A percentile compares a stretch with the other conserved stretches of the same genome.
Evolutionary conservation across 176 grass and related monocot species (phyloP).

Genomic region (Calamus simplicifolius): DNA sequence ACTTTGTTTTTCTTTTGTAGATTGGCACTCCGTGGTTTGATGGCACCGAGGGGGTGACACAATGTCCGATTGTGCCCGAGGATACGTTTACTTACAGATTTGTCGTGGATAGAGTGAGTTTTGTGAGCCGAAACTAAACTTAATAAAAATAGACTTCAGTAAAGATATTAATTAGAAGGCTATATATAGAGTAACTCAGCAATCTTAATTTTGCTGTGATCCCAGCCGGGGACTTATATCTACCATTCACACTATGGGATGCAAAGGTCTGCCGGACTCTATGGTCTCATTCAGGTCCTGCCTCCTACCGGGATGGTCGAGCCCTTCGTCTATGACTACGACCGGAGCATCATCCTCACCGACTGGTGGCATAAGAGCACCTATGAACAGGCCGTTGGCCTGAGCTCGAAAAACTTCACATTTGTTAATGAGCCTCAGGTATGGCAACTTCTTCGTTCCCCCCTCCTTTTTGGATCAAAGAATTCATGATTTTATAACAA

Average conservation of each 20-base stretch:
- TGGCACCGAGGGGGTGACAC: slow-evolving; percentile 73
- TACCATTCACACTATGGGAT: slow-evolving; percentile 87
- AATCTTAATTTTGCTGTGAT: too few species aligned
- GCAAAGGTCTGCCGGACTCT: slow-evolving; percentile 72
- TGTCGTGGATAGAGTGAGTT: slow-evolving; percentile 53
- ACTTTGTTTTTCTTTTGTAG: slow-evolving; percentile 13
- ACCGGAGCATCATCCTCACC: slow-evolving; percentile 60
- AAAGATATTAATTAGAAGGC: too few species aligned
- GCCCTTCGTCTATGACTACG: slow-evolving; percentile 59
- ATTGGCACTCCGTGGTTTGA: slow-evolving; percentile 72
- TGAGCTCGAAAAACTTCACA: slow-evolving; percentile 28
- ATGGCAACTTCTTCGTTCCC: neutral
- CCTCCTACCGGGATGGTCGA: slow-evolving; percentile 17
- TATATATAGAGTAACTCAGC: too few species aligned
- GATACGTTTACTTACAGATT: slow-evolving; percentile 64
- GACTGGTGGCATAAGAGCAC: slow-evolving; percentile 90
- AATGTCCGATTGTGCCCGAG: slow-evolving; percentile 50
- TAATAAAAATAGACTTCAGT: too few species aligned
- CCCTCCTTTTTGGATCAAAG: too few species aligned
- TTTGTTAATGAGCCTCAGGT: slow-evolving; percentile 71
- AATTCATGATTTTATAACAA: too few species aligned
- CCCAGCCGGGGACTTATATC: slow-evolving; percentile 49
- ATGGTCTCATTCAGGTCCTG: slow-evolving; percentile 52
- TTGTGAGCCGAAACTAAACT: too few species aligned
- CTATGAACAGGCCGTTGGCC: slow-evolving; percentile 58